Percentiles rank a stretch among this genome's conserved stretches.
These are phyloP conservation scores for Acanthamoeba sp. DNA, from an alignment of 208 protist species.

Conservation along the genomic window DNA sequence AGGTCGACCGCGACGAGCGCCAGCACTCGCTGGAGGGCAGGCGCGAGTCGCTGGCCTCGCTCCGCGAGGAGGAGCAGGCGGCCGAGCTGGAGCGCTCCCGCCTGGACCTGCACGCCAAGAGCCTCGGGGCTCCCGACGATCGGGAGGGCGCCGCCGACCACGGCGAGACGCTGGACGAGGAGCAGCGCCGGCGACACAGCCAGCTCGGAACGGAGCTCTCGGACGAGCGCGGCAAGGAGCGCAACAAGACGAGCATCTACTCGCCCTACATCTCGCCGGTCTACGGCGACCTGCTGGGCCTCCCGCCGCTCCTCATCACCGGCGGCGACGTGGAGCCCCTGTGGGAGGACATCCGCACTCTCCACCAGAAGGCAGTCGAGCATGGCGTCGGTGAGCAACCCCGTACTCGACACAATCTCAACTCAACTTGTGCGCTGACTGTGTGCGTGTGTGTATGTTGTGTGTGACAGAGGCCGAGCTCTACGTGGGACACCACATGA, in stretches of 20 bases:
- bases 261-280: neutral
- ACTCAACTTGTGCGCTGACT: neutral
- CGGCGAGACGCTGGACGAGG: neutral
- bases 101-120: neutral
- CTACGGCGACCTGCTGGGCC: constrained; percentile 33
- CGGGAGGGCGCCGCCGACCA: neutral
- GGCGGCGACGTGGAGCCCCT: constrained; percentile 32
- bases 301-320: constrained; percentile 13
- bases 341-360: neutral
- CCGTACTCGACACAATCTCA: neutral
- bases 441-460: neutral
- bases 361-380: neutral
- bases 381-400: neutral
- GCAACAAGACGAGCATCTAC: constrained; percentile 13
- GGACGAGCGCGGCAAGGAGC: constrained; percentile 9
- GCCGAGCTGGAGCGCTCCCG: neutral
- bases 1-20: constrained; percentile 47
- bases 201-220: neutral
- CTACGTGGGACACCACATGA: constrained; percentile 30
- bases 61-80: neutral
- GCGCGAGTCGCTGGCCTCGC: neutral
- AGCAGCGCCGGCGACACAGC: neutral
- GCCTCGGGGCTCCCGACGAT: neutral
- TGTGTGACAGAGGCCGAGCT: neutral
- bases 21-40: neutral